Evolutionary conservation across 208 protist genomes (phyloP).

Genomic region (Phytomonas serpens): DNA sequence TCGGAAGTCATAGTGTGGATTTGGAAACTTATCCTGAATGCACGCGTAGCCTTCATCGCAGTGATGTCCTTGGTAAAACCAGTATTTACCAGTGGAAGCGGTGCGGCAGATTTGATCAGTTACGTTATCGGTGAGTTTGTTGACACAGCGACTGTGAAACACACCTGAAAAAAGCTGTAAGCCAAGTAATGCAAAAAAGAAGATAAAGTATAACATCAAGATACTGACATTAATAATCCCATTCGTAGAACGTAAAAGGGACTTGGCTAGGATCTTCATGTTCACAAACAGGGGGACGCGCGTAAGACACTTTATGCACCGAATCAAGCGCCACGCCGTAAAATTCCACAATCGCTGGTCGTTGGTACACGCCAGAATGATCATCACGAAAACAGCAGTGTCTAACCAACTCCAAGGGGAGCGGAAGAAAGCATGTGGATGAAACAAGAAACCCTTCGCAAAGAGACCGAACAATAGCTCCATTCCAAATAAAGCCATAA

Average conservation of each 20-base stretch:
- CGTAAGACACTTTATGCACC: conserved; percentile 72
- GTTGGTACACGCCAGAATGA: conserved; percentile 67
- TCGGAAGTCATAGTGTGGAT: conserved; percentile 75
- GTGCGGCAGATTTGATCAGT: conserved; percentile 58
- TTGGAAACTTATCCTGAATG: conserved; percentile 34
- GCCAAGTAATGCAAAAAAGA: conserved; percentile 84
- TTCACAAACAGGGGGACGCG: conserved; percentile 66
- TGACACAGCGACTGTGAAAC: conserved; percentile 78
- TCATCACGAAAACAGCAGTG: conserved; percentile 73
- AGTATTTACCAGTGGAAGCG: conserved; percentile 35
- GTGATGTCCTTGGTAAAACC: conserved; percentile 69
- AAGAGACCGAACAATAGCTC: conserved; percentile 83
- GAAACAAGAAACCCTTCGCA: conserved; percentile 68
- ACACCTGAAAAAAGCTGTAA: conserved; percentile 77
- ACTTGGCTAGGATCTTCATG: conserved; percentile 82
- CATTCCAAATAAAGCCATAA: conserved; percentile 67
- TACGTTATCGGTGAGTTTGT: conserved; percentile 31
- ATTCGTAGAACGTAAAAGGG: conserved; percentile 77
- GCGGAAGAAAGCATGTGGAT: conserved; percentile 77
- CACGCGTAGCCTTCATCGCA: conserved; percentile 55
- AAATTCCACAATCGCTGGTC: conserved; percentile 77
- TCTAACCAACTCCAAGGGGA: conserved; percentile 92
- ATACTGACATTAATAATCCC: conserved; percentile 56
- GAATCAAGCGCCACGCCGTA: conserved; percentile 79
- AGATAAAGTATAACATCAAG: conserved; percentile 76